A percentile compares a stretch with the other conserved stretches of the same genome.
These are phyloP conservation scores for Podospora didyma DNA, from an alignment of 495 filamentous ascomycete genomes.

Conservation along the genomic window DNA sequence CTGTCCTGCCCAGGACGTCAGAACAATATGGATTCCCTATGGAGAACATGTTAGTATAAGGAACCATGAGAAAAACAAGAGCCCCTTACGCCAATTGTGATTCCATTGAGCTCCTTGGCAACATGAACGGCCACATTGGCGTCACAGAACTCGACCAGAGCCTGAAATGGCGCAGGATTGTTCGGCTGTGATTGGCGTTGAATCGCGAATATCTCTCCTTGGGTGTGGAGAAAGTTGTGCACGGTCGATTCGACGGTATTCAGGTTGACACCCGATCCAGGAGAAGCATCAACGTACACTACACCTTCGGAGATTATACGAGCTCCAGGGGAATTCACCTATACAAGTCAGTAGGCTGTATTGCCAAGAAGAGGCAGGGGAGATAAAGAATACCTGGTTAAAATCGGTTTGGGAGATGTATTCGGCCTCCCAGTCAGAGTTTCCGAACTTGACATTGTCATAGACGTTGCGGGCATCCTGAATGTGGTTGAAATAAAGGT, in stretches of 20 bases:
- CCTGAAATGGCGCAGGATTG: constrained; percentile 30
- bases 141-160: constrained; percentile 56
- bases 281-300: constrained; percentile 41
- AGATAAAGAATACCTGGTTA: constrained; percentile 21
- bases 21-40: constrained; percentile 18
- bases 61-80: neutral
- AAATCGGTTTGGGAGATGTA: constrained; percentile 47
- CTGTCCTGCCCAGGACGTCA: constrained; percentile 5
- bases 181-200: constrained; percentile 31
- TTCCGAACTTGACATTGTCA: constrained; percentile 37
- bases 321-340: constrained; percentile 21
- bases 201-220: constrained; percentile 55
- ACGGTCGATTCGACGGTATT: constrained; percentile 38
- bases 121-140: constrained; percentile 31
- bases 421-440: constrained; percentile 46
- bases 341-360: constrained; percentile 3
- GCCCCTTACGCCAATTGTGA: constrained; percentile 44
- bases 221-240: constrained; percentile 43
- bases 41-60: neutral
- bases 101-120: constrained; percentile 40
- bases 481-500: constrained; percentile 55
- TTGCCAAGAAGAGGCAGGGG: neutral
- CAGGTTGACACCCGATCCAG: constrained; percentile 18
- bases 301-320: constrained; percentile 47
- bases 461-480: constrained; percentile 50